Evolutionary conservation across 129 eudicot genomes (phyloP).

Genomic region (Chrysanthemum makinoi): DNA sequence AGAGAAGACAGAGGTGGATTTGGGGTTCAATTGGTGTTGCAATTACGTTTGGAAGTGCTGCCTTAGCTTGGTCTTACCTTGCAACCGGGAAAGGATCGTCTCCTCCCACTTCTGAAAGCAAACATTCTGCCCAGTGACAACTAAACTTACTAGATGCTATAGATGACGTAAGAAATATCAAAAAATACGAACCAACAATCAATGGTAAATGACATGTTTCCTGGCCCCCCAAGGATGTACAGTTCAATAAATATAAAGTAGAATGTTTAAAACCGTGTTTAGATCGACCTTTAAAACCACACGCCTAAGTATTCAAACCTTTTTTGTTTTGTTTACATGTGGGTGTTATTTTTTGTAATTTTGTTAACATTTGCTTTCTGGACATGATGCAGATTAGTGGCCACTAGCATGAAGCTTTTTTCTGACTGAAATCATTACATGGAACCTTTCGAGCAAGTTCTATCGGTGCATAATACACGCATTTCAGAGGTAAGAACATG

Average conservation of each 20-base stretch:
- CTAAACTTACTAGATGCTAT: slow-evolving; percentile 14
- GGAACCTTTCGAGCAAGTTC: slow-evolving; percentile 16
- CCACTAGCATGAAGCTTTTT: slow-evolving; percentile 21
- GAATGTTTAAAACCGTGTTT: neutral
- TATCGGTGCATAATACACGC: slow-evolving; percentile 22
- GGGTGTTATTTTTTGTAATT: slow-evolving; percentile 9
- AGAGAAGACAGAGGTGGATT: slow-evolving; percentile 67
- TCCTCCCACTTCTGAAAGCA: slow-evolving; percentile 25
- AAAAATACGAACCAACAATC: neutral
- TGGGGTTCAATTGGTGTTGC: slow-evolving; percentile 81
- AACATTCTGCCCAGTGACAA: slow-evolving; percentile 30
- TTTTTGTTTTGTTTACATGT: neutral
- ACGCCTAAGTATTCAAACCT: neutral
- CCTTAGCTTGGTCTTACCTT: slow-evolving; percentile 80
- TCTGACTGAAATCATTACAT: slow-evolving; percentile 13
- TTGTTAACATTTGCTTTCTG: neutral
- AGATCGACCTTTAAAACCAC: neutral
- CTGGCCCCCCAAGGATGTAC: slow-evolving; percentile 26
- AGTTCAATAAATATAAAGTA: slow-evolving; percentile 20
- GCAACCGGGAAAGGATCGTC: slow-evolving; percentile 49
- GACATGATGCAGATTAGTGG: slow-evolving; percentile 11
- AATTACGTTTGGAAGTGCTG: slow-evolving; percentile 57
- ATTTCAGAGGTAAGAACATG: slow-evolving; percentile 25
- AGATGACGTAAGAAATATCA: neutral
- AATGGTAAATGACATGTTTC: slow-evolving; percentile 21